Evolutionary conservation across 2,329 filamentous ascomycete genomes (phyloP), one percentile per base, ranked within the genome.

Genomic region (Akanthomyces uredinophilus): DNA sequence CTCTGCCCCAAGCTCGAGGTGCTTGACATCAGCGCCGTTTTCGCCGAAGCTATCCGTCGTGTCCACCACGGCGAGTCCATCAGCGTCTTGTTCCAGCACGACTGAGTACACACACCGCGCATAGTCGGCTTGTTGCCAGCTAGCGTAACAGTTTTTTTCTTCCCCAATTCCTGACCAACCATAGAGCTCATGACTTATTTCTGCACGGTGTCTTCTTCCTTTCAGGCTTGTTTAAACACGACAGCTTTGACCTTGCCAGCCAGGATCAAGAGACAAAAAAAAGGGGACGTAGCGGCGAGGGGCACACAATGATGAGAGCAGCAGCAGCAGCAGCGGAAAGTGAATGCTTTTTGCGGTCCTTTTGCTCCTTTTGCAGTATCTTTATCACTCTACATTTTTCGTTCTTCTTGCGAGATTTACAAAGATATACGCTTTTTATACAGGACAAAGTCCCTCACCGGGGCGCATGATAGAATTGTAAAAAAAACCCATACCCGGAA

Each of bases 51-150:
- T 56, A 97, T 98, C 69, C 90, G 95, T 66, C 87, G 95, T 65
- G 94, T 98, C 63, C 95, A 99, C 77, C 93, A 98, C 75, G 95
- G 95, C 70, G 95, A 99, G 79, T 96, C 92, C 71, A 96, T 99
- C 77, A 96, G 92, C 74, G 91, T 95, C 64, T 83, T 99, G 57
- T 99, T 99, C 66, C 74, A 77, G 68, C 73, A 75, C 63, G 64
- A 66, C 66, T 72, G 58, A 35, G 20, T 18, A 1, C 41, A 16
- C 22, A 1, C 41, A 16, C 27, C n/a, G 16, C 22, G 22, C 27
- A 27, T 2, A 39, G 55, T 14, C 55, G 8, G 11, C n/a, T 39
- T 24, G 8, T 41, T 39, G 18, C 37, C 51, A 41, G 4, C 11
- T 8, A 13, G 35, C 1, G 52, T 14, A 43, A 44, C 52, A 32